Conservation (phyloP, 306 rosid species). For the Quercus aquifolioides region DNA sequence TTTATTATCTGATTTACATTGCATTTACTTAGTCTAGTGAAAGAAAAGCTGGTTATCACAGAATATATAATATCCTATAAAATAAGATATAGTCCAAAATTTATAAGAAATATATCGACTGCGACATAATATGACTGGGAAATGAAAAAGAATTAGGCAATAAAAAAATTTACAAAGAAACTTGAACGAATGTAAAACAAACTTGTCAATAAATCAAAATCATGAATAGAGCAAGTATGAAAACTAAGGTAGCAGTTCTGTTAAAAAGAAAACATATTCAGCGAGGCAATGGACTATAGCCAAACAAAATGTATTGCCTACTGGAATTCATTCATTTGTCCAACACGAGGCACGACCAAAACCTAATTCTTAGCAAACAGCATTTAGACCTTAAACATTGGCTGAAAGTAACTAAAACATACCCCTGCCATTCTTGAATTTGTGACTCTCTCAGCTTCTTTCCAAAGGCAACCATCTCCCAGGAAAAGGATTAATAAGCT, state of each 20-base stretch:
- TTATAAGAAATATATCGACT: neutral
- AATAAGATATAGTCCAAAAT: neutral
- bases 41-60: neutral
- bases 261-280: neutral
- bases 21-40: too few species aligned
- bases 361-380: neutral
- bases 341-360: neutral
- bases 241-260: neutral
- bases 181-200: neutral
- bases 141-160: neutral
- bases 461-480: constrained; percentile 78
- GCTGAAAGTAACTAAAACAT: constrained; percentile 9
- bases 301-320: neutral
- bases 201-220: neutral
- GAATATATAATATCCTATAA: neutral
- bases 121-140: neutral
- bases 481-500: constrained; percentile 17
- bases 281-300: neutral
- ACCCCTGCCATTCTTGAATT: constrained; percentile 88
- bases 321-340: neutral
- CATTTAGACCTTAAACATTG: neutral
- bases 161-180: neutral
- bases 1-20: too few species aligned
- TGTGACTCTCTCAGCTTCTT: constrained; percentile 84
- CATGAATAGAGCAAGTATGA: neutral